Base-by-base conservation (phyloP, 768 basidiomycete species). In the Amanita fuliginea region DNA sequence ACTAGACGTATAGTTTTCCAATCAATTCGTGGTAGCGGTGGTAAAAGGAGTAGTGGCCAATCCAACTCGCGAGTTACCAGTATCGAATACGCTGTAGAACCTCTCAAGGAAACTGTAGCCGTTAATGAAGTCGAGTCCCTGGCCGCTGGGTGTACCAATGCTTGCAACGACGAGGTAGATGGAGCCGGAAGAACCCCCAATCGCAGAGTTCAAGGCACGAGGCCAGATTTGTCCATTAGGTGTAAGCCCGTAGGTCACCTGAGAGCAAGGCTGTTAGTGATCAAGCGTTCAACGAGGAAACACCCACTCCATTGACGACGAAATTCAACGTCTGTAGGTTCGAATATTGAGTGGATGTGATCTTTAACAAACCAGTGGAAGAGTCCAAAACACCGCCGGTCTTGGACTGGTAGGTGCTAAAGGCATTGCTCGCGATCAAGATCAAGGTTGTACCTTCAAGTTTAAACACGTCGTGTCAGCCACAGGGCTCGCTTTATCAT, bases 191-290 rank as follows among this genome's bases (percentile, higher is more conserved):
- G 65, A 58, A 40, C 84, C 84, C 46, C 81, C 80, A 13, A 86
- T 71, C 33, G 64, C 62, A 14, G 66, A 61, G 64, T 86, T 84
- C 52, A 78, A 65, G 3, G 67, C 58, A 42, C 78, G 75, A 1
- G 81, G 82, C 80, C 81, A 84, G 54, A 81, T 77, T 68, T 86
- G 83, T 3, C 78, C 81, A 56, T 83, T 80, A 9, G 77, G 59
- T 2, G 75, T 78, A 50, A 85, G 55, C 59, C 76, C 75, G 55
- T 71, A 81, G 5, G 69, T 71, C 11, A 64, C 63, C 74, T 78
- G 18, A 42, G 41, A 10, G 24, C 18, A 26, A 24, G 10, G 1
- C 4, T 7, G 32, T 28, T 3, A 18, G 5, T n/a, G 18, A 72
- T 59, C 74, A 54, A 47, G 78, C 59, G 11, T 26, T 32, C 10